Evolutionary conservation across 305 asterid genomes (phyloP), one percentile per base, ranked within the genome.

Genomic region (Solanum chacoense): DNA sequence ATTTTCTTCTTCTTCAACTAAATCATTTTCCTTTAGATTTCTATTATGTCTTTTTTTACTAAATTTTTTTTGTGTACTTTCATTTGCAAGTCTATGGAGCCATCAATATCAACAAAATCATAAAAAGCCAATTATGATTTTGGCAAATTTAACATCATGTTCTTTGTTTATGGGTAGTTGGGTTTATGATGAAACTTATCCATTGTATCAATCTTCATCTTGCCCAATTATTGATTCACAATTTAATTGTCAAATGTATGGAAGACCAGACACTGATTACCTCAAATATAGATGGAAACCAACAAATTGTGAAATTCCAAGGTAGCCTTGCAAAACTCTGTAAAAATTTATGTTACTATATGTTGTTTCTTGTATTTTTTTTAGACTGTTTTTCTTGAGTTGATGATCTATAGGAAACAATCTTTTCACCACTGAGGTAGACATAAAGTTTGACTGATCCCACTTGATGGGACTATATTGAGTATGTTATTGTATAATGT

Each of bases 241-340:
- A 86, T 97, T 97, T 91, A 96, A 96, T 89, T 97, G 99, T 86
- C 95, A 90, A 55, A 91, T 90, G 94, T 97, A 90, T 84, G 99
- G 99, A 22, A 89, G 99, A 12, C 99, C 99, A 1, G 99, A 97
- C 74, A 89, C 96, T 28, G 96, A 95, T 84, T 97, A 96, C 91
- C 98, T 97, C 85, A 95, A 93, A 78, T 97, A 94, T 75, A 93
- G 98, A 1, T 97, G 99, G 99, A 94, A 95, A 88, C 99, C 99
- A 3, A 90, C 92, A 55, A 93, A 88, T 86, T 96, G 99, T 90
- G 93, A 96, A 76, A 92, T 96, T 69, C 91, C 92, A 22, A 89
- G 92, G 92, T 91, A 67, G 13, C 16, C 28, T 67, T 65, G 29
- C 32, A 5, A 67, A 5, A 67, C 6, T 22, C 26, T 50, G 4